Base-by-base conservation (phyloP, 306 rosid genomes). In the Cicer arietinum region DNA sequence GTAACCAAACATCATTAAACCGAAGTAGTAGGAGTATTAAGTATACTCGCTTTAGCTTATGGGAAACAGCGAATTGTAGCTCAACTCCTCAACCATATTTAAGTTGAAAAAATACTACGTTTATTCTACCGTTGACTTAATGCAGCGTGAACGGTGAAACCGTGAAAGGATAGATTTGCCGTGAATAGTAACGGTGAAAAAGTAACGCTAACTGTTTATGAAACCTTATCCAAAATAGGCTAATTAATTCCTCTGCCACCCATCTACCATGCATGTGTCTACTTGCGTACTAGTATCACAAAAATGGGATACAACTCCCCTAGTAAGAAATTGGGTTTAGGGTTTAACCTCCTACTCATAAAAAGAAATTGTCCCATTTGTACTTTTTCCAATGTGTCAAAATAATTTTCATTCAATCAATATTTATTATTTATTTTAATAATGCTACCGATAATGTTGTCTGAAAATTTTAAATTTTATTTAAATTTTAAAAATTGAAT, bases 1-100 rank as follows among this genome's bases (percentile, higher is more conserved):
- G 74, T 46, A 35, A 81, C 72, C 81, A 1, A 81, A 81, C 81
- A 17, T 57, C 18, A 57, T 57, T 57, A 57, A 57, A 57, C 57
- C 22, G 57, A 7, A 22, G 25, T 22, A 22, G 25, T 22, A 22
- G 25, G 25, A 14, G 16, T 14, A 14, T 14, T 14, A 14, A 22
- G 25, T 22, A 1, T 1, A n/a, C 56, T 50, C 56, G 14, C 6
- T 53, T 8, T 53, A 53, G 60, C 60, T 22, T 57, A 10, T 57
- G 8, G 16, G 41, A 57, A 22, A 10, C 41, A 57, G 40, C 8
- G 20, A 57, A 57, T n/a, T 3, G 14, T 50, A 50, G 56, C 41
- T 57, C 63, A 57, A 57, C 63, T 22, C 25, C 25, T 22, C 25
- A 22, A 22, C 25, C 25, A 22, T 22, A 22, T 22, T 22, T 22